These are phyloP conservation scores for Mimosa bimucronata DNA, from an alignment of 306 rosid genomes.

Conservation along the genomic window DNA sequence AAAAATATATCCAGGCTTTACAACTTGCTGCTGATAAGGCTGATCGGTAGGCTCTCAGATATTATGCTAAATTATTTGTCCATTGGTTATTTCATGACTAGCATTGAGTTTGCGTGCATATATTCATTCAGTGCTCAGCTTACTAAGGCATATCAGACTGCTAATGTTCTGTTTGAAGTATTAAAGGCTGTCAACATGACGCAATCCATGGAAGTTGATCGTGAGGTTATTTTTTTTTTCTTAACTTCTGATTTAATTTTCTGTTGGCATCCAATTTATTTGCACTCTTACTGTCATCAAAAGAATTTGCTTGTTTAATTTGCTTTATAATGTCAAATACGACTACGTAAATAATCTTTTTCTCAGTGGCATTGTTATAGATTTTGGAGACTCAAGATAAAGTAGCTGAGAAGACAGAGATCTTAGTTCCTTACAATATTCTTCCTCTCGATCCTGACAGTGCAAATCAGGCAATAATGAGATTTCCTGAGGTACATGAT, in stretches of 20 bases:
- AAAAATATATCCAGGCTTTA: constrained; percentile 94
- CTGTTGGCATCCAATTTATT: constrained; percentile 23
- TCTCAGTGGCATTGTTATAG: constrained; percentile 43
- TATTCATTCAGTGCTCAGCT: constrained; percentile 80
- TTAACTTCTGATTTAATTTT: constrained; percentile 22
- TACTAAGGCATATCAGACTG: constrained; percentile 98
- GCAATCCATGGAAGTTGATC: constrained; percentile 95
- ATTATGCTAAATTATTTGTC: constrained; percentile 9
- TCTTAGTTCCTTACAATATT: constrained; percentile 90
- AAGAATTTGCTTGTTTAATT: not conserved
- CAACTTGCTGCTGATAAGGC: constrained; percentile 94
- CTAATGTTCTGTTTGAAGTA: constrained; percentile 97
- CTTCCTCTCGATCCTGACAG: constrained; percentile 99
- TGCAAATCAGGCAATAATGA: constrained; percentile 93
- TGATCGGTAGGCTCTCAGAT: constrained; percentile 69
- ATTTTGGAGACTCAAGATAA: constrained; percentile 94
- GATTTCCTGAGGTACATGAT: constrained; percentile 79
- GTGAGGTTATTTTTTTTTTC: constrained; percentile 59
- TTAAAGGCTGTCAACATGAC: constrained; percentile 97
- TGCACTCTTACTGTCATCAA: not conserved
- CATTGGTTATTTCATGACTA: constrained; percentile 28
- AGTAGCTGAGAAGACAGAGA: constrained; percentile 94
- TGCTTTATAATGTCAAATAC: constrained; percentile 11
- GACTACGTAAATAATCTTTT: constrained; percentile 29
- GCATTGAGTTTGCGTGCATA: constrained; percentile 29